Percentiles rank a stretch among this genome's conserved stretches.
Conservation (phyloP, 371 early-diverging fungal species). For the Apophysomyces trapeziformis region DNA sequence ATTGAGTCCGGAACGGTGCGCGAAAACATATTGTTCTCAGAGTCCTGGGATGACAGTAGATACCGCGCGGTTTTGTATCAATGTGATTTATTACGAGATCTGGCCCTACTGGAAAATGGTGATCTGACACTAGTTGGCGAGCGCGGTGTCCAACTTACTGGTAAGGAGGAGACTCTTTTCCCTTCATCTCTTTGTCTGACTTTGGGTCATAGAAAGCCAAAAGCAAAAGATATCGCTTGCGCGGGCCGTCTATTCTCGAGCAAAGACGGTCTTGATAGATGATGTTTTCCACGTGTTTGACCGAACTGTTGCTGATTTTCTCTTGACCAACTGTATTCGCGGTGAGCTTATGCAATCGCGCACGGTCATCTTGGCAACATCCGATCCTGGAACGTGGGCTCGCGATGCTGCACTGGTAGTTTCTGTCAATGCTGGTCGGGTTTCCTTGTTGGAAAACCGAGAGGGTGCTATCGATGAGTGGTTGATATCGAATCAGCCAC, state of each 20-base stretch:
- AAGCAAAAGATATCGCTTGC: slow-evolving; percentile 76
- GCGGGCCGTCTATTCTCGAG: slow-evolving; percentile 71
- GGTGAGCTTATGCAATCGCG: slow-evolving; percentile 71
- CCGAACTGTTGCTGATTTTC: slow-evolving; percentile 65
- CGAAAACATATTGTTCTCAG: slow-evolving; percentile 85
- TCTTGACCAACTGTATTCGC: slow-evolving; percentile 67
- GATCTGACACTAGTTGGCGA: slow-evolving; percentile 86
- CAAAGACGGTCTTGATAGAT: slow-evolving; percentile 70
- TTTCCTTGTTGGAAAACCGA: slow-evolving; percentile 10
- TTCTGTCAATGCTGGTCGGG: slow-evolving; percentile 17
- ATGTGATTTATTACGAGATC: slow-evolving; percentile 74
- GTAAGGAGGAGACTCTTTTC: slow-evolving; percentile 57
- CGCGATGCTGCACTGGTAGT: slow-evolving; percentile 71
- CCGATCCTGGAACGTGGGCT: slow-evolving; percentile 72
- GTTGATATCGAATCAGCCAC: slow-evolving; percentile 17
- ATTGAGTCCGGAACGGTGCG: slow-evolving; percentile 77
- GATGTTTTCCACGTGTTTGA: slow-evolving; percentile 70
- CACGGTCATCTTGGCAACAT: slow-evolving; percentile 80
- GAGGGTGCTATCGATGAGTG: slow-evolving; percentile 11
- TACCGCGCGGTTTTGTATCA: slow-evolving; percentile 70
- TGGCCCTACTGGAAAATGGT: slow-evolving; percentile 75
- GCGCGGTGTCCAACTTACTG: slow-evolving; percentile 31
- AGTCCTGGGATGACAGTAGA: slow-evolving; percentile 62
- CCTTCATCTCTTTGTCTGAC: slow-evolving; percentile 29
- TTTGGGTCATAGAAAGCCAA: slow-evolving; percentile 64